Conservation (phyloP, 805 yeast genomes). For the Zygosaccharomyces lentus region DNA sequence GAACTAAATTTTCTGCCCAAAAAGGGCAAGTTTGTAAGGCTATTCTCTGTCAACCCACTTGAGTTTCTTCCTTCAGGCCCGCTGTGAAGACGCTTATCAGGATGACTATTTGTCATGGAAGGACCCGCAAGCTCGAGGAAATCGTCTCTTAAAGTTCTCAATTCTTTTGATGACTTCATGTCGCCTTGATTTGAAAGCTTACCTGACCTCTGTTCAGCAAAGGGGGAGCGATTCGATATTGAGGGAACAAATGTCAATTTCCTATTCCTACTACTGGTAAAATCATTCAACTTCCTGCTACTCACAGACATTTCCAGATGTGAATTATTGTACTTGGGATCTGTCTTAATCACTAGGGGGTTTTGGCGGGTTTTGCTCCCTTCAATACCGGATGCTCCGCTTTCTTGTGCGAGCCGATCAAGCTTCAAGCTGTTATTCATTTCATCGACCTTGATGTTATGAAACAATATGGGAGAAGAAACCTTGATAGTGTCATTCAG, state of each 20-base stretch:
- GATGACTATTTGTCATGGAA: not conserved
- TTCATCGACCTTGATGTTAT: constrained; percentile 7
- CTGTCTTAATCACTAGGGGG: constrained; percentile 10
- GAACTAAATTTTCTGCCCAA: constrained; percentile 11
- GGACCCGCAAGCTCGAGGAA: not conserved
- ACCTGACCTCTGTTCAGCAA: not conserved
- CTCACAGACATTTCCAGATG: constrained; percentile 1
- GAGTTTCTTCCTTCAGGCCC: constrained; percentile 1
- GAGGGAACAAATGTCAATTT: constrained; percentile 12
- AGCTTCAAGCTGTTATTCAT: constrained; percentile 1
- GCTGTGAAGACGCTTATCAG: not conserved
- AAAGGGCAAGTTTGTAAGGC: not conserved
- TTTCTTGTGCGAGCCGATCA: not conserved
- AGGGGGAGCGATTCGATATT: constrained; percentile 2
- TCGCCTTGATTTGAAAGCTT: not conserved
- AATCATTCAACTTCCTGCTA: constrained; percentile 1
- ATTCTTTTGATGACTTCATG: not conserved
- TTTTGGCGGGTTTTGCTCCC: not conserved
- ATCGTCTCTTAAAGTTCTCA: not conserved
- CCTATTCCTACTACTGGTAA: not conserved
- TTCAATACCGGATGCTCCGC: not conserved
- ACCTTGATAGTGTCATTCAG: not conserved
- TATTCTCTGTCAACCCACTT: not conserved
- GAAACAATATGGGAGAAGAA: constrained; percentile 10
- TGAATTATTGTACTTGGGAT: constrained; percentile 8